These are phyloP conservation scores for Blastomyces silverae DNA, from an alignment of 2,329 filamentous ascomycete genomes.

Conservation along the genomic window DNA sequence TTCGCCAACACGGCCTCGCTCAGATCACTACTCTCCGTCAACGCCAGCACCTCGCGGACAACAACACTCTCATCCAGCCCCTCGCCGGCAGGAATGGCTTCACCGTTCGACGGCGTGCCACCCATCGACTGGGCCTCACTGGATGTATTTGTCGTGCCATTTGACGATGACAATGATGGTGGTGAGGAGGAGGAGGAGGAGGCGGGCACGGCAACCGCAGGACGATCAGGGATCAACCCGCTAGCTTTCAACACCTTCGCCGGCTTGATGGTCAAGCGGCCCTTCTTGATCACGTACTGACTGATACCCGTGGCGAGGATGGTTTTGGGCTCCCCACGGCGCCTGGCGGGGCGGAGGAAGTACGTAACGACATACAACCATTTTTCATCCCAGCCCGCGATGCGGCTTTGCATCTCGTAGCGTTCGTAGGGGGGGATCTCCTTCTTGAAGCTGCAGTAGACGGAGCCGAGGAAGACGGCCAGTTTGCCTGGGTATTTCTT, in stretches of 20 bases:
- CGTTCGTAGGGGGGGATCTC: slow-evolving; percentile 63
- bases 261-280: slow-evolving; percentile 75
- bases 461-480: slow-evolving; percentile 63
- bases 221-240: slow-evolving; percentile 65
- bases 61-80: slow-evolving; percentile 33
- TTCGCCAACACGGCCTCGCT: slow-evolving; percentile 28
- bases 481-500: slow-evolving; percentile 45
- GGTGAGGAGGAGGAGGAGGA: no score
- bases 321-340: slow-evolving; percentile 51
- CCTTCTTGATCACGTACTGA: slow-evolving; percentile 79
- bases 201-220: slow-evolving; percentile 45
- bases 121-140: neutral
- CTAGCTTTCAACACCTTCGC: slow-evolving; percentile 65
- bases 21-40: slow-evolving; percentile 30
- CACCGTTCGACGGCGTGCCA: slow-evolving; percentile 23
- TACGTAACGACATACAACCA: slow-evolving; percentile 73
- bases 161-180: slow-evolving; percentile 19
- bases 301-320: slow-evolving; percentile 65
- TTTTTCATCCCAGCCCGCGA: slow-evolving; percentile 72
- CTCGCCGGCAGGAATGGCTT: slow-evolving; percentile 31
- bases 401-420: slow-evolving; percentile 66
- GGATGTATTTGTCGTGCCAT: slow-evolving; percentile 27
- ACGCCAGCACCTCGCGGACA: slow-evolving; percentile 33
- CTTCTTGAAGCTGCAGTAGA: slow-evolving; percentile 64
- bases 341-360: slow-evolving; percentile 52